phyloP scores from a whole-genome alignment of 805 yeast species.

The Schizosaccharomyces osmophilus region DNA sequence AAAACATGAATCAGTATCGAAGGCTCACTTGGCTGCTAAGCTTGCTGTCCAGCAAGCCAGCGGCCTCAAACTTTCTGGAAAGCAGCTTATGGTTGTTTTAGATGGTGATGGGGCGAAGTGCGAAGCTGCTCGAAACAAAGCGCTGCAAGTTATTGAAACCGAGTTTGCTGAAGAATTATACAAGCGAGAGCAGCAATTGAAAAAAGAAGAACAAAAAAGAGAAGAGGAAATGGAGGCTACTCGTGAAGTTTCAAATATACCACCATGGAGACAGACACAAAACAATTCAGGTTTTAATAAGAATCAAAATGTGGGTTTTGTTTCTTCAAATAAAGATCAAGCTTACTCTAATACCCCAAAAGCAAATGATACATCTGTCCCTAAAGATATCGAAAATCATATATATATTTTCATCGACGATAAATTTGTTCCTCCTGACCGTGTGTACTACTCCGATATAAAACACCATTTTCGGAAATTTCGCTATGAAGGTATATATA shows the following conservation, averaged over 20 bases:
- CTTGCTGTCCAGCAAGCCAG: slow-evolving; percentile 20
- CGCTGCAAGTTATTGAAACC: slow-evolving; percentile 8
- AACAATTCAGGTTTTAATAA: too few relatives aligned
- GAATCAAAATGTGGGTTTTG: too few relatives aligned
- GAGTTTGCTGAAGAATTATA: background rate
- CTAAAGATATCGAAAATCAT: slow-evolving; percentile 6
- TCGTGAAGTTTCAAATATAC: too few relatives aligned
- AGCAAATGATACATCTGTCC: background rate
- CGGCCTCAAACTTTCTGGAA: slow-evolving; percentile 27
- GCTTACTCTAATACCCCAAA: background rate
- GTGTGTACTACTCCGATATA: background rate
- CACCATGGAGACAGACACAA: too few relatives aligned
- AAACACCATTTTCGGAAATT: background rate
- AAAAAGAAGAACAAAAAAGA: background rate
- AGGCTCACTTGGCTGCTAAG: slow-evolving; percentile 23
- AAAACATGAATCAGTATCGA: slow-evolving; percentile 4
- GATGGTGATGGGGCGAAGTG: slow-evolving; percentile 13
- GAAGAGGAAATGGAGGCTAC: too few relatives aligned
- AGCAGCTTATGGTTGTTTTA: slow-evolving; percentile 16
- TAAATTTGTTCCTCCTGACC: slow-evolving; percentile 10
- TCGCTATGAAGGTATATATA: slow-evolving; percentile 2
- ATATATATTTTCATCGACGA: slow-evolving; percentile 12
- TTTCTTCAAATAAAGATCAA: too few relatives aligned
- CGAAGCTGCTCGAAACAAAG: slow-evolving; percentile 7
- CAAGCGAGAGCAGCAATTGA: background rate